phyloP scores from a whole-genome alignment of 495 filamentous ascomycete species.

The Tuber umbilicatum region DNA sequence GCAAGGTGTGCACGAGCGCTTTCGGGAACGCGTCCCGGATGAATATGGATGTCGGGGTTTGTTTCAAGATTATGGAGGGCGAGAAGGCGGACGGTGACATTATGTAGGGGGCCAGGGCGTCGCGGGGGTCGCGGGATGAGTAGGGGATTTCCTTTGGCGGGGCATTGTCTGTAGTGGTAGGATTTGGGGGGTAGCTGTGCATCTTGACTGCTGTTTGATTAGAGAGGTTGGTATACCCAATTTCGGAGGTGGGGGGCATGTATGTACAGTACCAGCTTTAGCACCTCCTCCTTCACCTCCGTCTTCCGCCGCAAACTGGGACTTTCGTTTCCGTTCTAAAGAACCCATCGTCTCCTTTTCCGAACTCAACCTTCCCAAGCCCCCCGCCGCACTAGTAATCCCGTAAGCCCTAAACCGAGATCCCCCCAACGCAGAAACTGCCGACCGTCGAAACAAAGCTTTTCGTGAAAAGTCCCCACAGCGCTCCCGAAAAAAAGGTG shows the following conservation, averaged over 20 bases:
- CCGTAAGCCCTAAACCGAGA: neutral
- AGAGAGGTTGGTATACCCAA: neutral
- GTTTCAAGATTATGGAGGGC: neutral
- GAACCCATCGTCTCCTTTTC: neutral
- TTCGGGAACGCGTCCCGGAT: conserved; percentile 85
- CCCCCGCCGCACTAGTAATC: neutral
- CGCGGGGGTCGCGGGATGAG: neutral
- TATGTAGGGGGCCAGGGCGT: neutral
- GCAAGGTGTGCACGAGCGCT: conserved; percentile 72
- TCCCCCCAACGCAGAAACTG: neutral
- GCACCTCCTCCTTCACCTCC: neutral
- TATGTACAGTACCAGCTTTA: neutral
- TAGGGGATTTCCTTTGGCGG: neutral
- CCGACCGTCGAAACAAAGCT: neutral
- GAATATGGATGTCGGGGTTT: conserved; percentile 54
- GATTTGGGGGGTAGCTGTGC: neutral
- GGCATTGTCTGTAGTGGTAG: neutral
- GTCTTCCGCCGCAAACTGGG: neutral
- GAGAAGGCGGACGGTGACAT: neutral
- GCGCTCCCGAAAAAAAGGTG: neutral
- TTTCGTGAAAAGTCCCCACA: neutral
- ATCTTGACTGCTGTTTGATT: neutral
- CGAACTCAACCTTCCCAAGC: neutral
- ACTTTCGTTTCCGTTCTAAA: neutral
- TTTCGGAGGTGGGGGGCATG: neutral